Percentiles rank a stretch among this genome's conserved stretches.
phyloP scores from a whole-genome alignment of 2,329 filamentous ascomycete genomes.

The Calonectria naviculata region DNA sequence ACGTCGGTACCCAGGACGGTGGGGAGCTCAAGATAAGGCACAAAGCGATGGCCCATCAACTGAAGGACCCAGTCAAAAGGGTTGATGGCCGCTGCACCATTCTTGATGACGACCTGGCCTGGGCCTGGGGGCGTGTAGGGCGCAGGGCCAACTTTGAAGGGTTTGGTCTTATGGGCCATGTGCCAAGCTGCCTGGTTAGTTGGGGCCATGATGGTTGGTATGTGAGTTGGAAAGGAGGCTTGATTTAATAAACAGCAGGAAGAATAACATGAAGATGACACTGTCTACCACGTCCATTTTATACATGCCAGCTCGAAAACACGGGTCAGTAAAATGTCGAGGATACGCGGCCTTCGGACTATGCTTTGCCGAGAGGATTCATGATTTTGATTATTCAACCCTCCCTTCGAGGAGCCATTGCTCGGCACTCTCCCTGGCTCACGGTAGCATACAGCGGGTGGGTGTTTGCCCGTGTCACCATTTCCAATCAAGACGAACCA shows the following conservation, averaged over 20 bases:
- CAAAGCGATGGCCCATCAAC: slow-evolving; percentile 19
- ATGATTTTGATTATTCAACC: not conserved
- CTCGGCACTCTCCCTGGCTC: not conserved
- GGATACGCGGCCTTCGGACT: not conserved
- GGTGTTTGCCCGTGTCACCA: not conserved
- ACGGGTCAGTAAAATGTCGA: not conserved
- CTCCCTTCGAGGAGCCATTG: not conserved
- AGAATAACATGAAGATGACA: no score
- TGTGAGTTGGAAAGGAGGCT: not conserved
- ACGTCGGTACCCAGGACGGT: slow-evolving; percentile 42
- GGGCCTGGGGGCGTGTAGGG: slow-evolving; percentile 3
- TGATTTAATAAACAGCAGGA: not conserved
- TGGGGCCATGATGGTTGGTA: not conserved
- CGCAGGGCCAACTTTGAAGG: not conserved
- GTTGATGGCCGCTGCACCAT: slow-evolving; percentile 43
- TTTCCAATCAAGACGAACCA: not conserved
- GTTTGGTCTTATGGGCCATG: not conserved
- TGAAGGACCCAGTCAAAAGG: slow-evolving; percentile 39
- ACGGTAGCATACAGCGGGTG: not conserved
- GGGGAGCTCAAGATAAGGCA: slow-evolving; percentile 40
- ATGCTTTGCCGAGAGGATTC: not conserved
- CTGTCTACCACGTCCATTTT: not conserved
- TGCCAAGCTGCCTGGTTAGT: slow-evolving; percentile 14
- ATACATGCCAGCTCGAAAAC: not conserved
- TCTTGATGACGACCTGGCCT: slow-evolving; percentile 38